Evolutionary conservation across 306 rosid species (phyloP).

Genomic region (Adenanthera pavonina): DNA sequence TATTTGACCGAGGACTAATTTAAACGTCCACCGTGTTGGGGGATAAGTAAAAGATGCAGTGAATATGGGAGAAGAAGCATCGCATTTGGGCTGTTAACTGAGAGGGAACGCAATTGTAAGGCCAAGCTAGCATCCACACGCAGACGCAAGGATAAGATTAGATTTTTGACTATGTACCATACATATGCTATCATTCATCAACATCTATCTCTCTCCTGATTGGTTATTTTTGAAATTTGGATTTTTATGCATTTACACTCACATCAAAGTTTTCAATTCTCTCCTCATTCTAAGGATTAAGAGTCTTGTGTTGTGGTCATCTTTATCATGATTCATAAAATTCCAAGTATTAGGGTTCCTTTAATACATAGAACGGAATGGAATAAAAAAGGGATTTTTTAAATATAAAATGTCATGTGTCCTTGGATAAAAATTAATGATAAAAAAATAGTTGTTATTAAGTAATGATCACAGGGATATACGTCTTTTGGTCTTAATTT

Average conservation of each 20-base stretch:
- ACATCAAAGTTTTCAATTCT: background rate
- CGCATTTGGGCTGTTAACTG: background rate
- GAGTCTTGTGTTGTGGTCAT: too few species aligned
- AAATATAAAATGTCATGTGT: too few species aligned
- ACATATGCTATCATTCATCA: background rate
- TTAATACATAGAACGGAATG: too few species aligned
- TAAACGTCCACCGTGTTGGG: background rate
- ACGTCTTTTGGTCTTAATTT: too few species aligned
- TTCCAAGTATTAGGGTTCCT: too few species aligned
- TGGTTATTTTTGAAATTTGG: background rate
- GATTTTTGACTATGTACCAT: background rate
- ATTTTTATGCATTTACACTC: background rate
- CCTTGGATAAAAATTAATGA: too few species aligned
- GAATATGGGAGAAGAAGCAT: constrained; percentile 1
- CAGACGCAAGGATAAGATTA: background rate
- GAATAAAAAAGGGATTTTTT: too few species aligned
- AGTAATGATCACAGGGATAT: too few species aligned
- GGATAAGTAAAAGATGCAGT: constrained; percentile 4
- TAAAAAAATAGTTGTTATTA: too few species aligned
- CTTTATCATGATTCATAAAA: too few species aligned
- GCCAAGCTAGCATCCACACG: background rate
- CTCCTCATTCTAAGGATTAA: too few species aligned
- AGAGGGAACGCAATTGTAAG: background rate
- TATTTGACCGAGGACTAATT: background rate
- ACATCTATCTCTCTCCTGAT: background rate